Base-by-base conservation (phyloP, 805 yeast genomes). In the Saturnispora serradocipensis region DNA sequence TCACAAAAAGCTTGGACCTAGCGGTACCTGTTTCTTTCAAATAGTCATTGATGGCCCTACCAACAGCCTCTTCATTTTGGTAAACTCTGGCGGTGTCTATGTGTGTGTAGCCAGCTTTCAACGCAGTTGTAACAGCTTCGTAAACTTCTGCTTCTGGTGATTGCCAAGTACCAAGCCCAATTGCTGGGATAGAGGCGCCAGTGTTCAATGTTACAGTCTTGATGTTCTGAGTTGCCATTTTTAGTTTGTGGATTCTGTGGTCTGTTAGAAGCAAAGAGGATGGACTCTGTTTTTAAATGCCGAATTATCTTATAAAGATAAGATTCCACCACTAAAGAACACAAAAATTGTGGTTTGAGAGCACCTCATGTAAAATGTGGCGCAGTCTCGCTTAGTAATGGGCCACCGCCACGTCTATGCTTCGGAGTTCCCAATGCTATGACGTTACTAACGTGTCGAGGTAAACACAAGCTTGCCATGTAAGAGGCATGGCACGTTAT, bases 51-150 rank as follows among this genome's bases (percentile, higher is more conserved):
- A 84, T 76, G 4, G 83, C 93, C 49, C 73, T 71, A 32, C 95
- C 61, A 78, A 70, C 65, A 69, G 69, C 67, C 47, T 64, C 80
- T 65, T 86, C 91, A 61, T 84, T 85, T 9, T 73, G 70, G 67
- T 86, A 86, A 46, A 74, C 73, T 39, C 81, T 78, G 32, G 95
- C 93, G 22, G 88, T 79, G 66, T 86, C 95, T 56, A 87, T 82
- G 65, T 86, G 95, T 57, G 80, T 75, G 70, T 84, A 84, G 30
- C 91, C 91, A 46, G 73, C 72, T 56, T 82, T 67, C 53, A 83
- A 63, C 8, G 95, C 95, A 34, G 72, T 61, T 46, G 69, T 64
- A 45, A 82, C 87, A 36, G 91, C 77, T 27, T 72, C 67, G 60
- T 72, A 70, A 36, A 80, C 87, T 32, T 74, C 77, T 35, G 75